A percentile compares a stretch with the other conserved stretches of the same genome.
Evolutionary conservation across 441 rosid species (phyloP).

Genomic region (Pelargonium australe): DNA sequence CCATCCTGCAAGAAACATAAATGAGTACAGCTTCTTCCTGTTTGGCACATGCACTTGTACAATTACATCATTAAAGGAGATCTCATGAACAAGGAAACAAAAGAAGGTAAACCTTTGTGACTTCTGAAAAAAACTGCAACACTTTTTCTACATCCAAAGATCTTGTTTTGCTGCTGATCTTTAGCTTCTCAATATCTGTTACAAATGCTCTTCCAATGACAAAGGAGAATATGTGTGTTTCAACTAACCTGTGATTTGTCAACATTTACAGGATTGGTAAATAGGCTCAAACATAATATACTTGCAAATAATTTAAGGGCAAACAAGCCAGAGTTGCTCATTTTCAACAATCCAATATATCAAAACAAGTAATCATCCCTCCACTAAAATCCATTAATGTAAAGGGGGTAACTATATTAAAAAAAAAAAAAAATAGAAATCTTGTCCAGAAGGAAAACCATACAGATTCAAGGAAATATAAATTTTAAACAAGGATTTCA

Average conservation of each 20-base stretch:
- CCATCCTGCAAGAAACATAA: conserved; percentile 58
- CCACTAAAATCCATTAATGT: not conserved
- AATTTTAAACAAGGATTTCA: not conserved
- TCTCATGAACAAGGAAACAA: conserved; percentile 8
- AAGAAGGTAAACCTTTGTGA: conserved; percentile 54
- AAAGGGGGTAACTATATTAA: not conserved
- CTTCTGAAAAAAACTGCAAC: conserved; percentile 71
- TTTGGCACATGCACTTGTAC: not conserved
- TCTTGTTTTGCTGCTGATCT: conserved; percentile 84
- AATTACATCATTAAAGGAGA: conserved; percentile 18
- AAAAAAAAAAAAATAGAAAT: not conserved
- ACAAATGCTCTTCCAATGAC: conserved; percentile 99
- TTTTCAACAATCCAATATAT: not conserved
- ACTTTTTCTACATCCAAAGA: conserved; percentile 66
- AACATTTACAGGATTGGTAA: conserved; percentile 1
- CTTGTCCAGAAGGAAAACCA: not conserved
- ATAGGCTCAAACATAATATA: not conserved
- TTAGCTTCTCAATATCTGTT: conserved; percentile 93
- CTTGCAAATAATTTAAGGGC: not conserved
- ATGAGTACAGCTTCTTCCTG: conserved; percentile 19
- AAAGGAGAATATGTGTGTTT: conserved; percentile 96
- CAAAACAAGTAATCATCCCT: not conserved
- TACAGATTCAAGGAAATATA: not conserved
- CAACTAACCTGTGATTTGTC: conserved; percentile 80
- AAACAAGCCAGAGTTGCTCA: not conserved